Evolutionary conservation across 2,329 filamentous ascomycete genomes (phyloP), one percentile per base, ranked within the genome.

Genomic region (Talaromyces piceae): DNA sequence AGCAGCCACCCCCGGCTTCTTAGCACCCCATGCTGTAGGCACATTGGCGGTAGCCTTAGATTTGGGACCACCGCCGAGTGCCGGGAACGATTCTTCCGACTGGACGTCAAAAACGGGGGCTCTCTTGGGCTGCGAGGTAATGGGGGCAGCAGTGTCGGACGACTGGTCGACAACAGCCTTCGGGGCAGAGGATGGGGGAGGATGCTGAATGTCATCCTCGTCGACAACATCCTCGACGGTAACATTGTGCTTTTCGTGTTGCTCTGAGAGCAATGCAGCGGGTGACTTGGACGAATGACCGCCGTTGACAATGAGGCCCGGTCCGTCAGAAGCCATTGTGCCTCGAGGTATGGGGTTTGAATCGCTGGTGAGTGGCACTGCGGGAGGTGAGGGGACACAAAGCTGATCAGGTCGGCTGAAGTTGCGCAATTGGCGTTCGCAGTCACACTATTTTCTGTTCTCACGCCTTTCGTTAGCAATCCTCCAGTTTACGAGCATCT

Each of bases 11-110:
- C 64, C 65, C 45, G 72, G 60, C 49, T 70, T 77, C 57, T 85
- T 87, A 30, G 80, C 81, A 56, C 86, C 86, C 90, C 91, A 96
- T 59, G 87, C 83, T 43, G 85, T 82, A 44, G 84, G 77, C 53
- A 82, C 78, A 58, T 52, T 53, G 8, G 81, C 79, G 52, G 82
- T 77, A 56, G 79, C 70, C 57, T 73, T 71, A 28, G 82, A 75
- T 70, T 90, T 91, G 49, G 82, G 75, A 5, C 71, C 80, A 56
- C 81, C 78, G 49, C 91, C 91, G 44, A 98, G 81, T 60, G 91
- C 84, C n/a, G 93, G 93, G 78, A 98, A 98, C 54, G 88, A 76
- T 70, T 97, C 91, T 65, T 94, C 87, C 16, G 88, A 95, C 63
- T 88, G 80, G 18, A 88, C 91, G 69, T 97, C 88, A 55, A 96